These are phyloP conservation scores for Venustampulla echinocandica DNA, from an alignment of 495 filamentous ascomycete species.

Conservation along the genomic window DNA sequence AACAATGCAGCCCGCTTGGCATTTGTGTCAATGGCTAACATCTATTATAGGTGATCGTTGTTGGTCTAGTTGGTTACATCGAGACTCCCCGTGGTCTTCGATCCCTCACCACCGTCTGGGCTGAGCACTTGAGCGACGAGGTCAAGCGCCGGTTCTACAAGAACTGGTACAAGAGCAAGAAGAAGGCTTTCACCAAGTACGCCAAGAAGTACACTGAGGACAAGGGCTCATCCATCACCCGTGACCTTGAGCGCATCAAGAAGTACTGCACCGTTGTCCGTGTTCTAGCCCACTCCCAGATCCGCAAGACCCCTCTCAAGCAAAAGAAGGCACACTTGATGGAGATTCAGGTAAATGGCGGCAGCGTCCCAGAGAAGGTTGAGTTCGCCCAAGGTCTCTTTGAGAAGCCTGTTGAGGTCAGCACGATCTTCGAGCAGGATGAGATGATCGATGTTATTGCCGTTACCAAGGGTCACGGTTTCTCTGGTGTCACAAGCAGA, in stretches of 20 bases:
- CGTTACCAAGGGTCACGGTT: slow-evolving; percentile 99
- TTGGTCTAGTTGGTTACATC: slow-evolving; percentile 99
- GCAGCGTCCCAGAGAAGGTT: slow-evolving; percentile 89
- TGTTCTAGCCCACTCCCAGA: slow-evolving; percentile 97
- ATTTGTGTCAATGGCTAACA: slow-evolving; percentile 51
- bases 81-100: slow-evolving; percentile 99
- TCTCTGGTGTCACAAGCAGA: slow-evolving; percentile 90
- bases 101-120: slow-evolving; percentile 99
- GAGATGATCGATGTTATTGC: slow-evolving; percentile 99
- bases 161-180: slow-evolving; percentile 99
- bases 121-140: slow-evolving; percentile 97
- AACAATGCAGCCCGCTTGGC: slow-evolving; percentile 53
- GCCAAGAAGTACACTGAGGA: slow-evolving; percentile 98
- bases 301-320: slow-evolving; percentile 98
- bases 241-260: slow-evolving; percentile 99
- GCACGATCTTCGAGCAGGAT: slow-evolving; percentile 96
- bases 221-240: slow-evolving; percentile 78
- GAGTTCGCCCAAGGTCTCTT: slow-evolving; percentile 88
- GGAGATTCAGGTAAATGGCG: slow-evolving; percentile 99
- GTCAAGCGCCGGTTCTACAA: slow-evolving; percentile 99
- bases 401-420: slow-evolving; percentile 94
- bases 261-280: slow-evolving; percentile 99
- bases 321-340: slow-evolving; percentile 99
- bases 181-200: slow-evolving; percentile 99
- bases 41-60: slow-evolving; percentile 81